phyloP scores from a whole-genome alignment of 208 protist genomes.

The Trypanosoma grayi region DNA sequence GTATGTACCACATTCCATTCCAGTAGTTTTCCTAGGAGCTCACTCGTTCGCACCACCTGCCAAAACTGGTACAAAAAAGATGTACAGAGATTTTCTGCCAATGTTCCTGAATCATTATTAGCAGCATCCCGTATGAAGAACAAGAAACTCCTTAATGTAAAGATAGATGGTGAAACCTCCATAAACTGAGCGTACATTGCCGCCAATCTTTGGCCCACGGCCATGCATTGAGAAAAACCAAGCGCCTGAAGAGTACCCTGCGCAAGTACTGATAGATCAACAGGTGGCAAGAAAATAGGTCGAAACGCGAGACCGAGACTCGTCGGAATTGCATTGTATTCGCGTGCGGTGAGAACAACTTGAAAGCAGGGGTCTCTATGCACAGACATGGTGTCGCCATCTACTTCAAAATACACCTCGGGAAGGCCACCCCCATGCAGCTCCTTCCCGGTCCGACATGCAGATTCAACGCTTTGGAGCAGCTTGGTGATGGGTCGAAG shows the following conservation, averaged over 20 bases:
- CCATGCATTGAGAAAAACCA: conserved; percentile 32
- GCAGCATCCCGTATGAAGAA: conserved; percentile 35
- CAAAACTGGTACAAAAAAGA: conserved; percentile 49
- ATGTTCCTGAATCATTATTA: background rate
- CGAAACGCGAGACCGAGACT: conserved; percentile 39
- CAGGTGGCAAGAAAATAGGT: conserved; percentile 35
- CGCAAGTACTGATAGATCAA: conserved; percentile 37
- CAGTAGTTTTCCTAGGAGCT: conserved; percentile 35
- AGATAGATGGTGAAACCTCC: conserved; percentile 37
- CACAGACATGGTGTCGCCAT: conserved; percentile 21
- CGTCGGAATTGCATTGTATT: conserved; percentile 26
- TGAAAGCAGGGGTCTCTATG: conserved; percentile 36
- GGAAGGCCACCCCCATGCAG: background rate
- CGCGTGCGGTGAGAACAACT: conserved; percentile 32
- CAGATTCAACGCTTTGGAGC: conserved; percentile 10
- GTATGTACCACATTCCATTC: conserved; percentile 46
- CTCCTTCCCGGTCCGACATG: conserved; percentile 10
- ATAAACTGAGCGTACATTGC: conserved; percentile 59
- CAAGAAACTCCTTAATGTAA: conserved; percentile 45
- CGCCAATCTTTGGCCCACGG: conserved; percentile 39
- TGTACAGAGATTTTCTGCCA: conserved; percentile 31
- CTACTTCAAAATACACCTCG: conserved; percentile 32
- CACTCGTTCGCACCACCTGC: conserved; percentile 32
- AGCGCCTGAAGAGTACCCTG: conserved; percentile 44
- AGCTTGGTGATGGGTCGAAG: conserved; percentile 21